These are phyloP conservation scores for Blastocystis sp. DNA, from an alignment of 352 stramenopile species.

Conservation along the genomic window DNA sequence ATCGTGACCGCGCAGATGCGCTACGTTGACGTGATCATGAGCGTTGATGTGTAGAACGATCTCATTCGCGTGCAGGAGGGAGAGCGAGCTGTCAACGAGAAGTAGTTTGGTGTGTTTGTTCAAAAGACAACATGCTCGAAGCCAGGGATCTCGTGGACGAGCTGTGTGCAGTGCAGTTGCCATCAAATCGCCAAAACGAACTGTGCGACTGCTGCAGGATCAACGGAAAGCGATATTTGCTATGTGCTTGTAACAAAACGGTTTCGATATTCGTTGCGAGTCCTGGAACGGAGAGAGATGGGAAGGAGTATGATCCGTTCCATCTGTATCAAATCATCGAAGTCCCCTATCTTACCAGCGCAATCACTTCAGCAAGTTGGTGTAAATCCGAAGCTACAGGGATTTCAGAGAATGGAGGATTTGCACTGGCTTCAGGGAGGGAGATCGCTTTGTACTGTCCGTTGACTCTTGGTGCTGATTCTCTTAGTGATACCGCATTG, in stretches of 20 bases:
- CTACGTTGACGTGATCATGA: neutral
- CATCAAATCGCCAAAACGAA: neutral
- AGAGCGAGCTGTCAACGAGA: neutral
- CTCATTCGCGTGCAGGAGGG: constrained; percentile 61
- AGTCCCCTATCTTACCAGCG: neutral
- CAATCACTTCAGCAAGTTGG: constrained; percentile 19
- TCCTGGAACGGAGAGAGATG: neutral
- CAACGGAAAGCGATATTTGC: constrained; percentile 1
- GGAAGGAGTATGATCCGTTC: neutral
- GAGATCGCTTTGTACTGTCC: constrained; percentile 13
- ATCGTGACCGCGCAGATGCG: constrained; percentile 34
- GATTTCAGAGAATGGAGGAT: constrained; percentile 4
- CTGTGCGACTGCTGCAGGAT: constrained; percentile 52
- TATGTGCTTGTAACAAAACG: neutral
- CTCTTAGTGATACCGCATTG: neutral
- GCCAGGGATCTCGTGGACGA: neutral
- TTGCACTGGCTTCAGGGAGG: neutral
- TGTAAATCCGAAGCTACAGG: constrained; percentile 10
- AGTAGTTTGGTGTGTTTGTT: constrained; percentile 55
- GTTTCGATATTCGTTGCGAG: constrained; percentile 23
- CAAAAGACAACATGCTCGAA: neutral
- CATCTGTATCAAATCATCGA: constrained; percentile 51
- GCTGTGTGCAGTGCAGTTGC: neutral
- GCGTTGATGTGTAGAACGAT: constrained; percentile 15
- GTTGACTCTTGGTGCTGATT: neutral